Evolutionary conservation across 768 basidiomycete genomes (phyloP).

Genomic region (Tricholoma hemisulphureum): DNA sequence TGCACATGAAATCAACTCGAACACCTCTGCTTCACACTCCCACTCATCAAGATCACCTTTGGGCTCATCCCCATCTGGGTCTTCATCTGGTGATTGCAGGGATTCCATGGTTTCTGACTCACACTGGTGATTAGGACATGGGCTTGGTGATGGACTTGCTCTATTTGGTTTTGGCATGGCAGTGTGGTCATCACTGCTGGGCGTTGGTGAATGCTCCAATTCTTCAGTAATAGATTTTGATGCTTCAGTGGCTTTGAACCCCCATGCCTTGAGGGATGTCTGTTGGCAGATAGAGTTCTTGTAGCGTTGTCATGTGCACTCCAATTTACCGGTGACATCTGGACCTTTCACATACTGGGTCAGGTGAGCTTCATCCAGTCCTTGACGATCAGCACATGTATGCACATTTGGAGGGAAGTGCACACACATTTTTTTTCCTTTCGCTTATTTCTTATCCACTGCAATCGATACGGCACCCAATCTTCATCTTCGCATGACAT

Average conservation of each 20-base stretch:
- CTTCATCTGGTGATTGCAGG: too few species aligned
- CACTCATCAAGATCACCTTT: background rate
- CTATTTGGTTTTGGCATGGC: too few species aligned
- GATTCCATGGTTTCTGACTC: too few species aligned
- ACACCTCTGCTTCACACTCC: constrained; percentile 2
- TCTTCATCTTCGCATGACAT: background rate
- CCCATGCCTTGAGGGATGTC: background rate
- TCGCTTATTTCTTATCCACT: background rate
- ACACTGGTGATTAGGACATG: too few species aligned
- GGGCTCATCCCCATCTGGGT: too few species aligned
- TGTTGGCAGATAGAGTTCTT: background rate
- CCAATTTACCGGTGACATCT: constrained; percentile 6
- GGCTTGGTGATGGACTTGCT: too few species aligned
- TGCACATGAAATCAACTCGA: constrained; percentile 15
- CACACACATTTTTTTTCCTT: constrained; percentile 1
- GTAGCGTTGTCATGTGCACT: constrained; percentile 1
- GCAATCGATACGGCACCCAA: background rate
- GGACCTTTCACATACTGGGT: constrained; percentile 3
- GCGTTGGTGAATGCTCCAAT: too few species aligned
- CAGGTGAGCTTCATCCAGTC: background rate
- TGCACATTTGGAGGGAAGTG: background rate
- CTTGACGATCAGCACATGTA: background rate
- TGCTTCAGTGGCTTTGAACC: background rate
- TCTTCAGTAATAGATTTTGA: background rate
- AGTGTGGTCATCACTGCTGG: too few species aligned